Conservation (phyloP, 1,284 basidiomycete species). For the Athelia psychrophila region DNA sequence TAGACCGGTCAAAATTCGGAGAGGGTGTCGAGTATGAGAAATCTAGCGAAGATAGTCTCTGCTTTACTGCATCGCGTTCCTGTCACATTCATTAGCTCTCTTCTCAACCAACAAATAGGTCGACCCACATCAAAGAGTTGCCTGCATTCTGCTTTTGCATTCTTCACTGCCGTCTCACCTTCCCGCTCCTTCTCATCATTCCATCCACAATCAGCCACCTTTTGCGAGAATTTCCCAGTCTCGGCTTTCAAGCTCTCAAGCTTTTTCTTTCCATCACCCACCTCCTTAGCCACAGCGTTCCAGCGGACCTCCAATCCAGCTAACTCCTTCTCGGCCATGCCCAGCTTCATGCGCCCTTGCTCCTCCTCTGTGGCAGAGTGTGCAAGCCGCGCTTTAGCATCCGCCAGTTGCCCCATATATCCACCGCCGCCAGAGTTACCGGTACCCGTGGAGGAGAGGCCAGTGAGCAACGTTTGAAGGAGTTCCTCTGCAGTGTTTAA, state of each 20-base stretch:
- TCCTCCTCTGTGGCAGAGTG: conserved; percentile 85
- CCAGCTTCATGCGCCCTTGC: conserved; percentile 78
- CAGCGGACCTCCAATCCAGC: conserved; percentile 76
- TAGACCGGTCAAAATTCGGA: conserved; percentile 80
- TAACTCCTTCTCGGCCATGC: conserved; percentile 81
- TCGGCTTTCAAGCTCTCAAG: conserved; percentile 61
- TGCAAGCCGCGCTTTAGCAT: conserved; percentile 77
- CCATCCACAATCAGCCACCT: conserved; percentile 74
- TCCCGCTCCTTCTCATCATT: conserved; percentile 73
- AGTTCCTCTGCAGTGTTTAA: conserved; percentile 86
- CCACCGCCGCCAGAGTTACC: conserved; percentile 71
- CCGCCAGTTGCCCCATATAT: conserved; percentile 95
- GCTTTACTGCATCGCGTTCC: conserved; percentile 73
- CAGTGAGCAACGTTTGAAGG: conserved; percentile 93
- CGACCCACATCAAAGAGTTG: conserved; percentile 62
- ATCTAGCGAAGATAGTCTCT: conserved; percentile 70
- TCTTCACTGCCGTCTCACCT: conserved; percentile 54
- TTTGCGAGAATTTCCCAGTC: conserved; percentile 54
- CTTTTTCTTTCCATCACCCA: conserved; percentile 71
- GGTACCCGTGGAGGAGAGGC: conserved; percentile 72
- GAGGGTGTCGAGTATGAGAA: conserved; percentile 84
- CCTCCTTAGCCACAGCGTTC: conserved; percentile 86
- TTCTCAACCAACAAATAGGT: conserved; percentile 2
- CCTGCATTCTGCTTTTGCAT: conserved; percentile 57
- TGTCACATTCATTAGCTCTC: conserved; percentile 25